Base-by-base conservation (phyloP, 306 rosid genomes). In the Purshia tridentata region DNA sequence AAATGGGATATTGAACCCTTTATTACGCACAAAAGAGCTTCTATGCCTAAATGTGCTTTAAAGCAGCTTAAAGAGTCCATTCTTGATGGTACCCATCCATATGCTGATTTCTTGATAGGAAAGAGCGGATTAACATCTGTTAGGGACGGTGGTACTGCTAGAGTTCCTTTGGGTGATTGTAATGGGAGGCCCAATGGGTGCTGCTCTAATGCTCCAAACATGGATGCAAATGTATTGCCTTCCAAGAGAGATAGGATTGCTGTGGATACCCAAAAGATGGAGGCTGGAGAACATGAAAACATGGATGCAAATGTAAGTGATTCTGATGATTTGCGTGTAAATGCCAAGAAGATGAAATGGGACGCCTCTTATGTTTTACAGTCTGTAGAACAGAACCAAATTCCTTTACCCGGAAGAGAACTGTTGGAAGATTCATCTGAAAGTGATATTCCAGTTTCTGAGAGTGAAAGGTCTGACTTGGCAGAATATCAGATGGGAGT, bases 51-150 rank as follows among this genome's bases (percentile, higher is more conserved):
- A 77, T 81, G 82, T 45, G 54, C 81, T 53, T 81, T 93, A 71
- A 56, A 81, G 56, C 87, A 88, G 95, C 82, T 92, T 74, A 90
- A 86, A 79, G 89, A 85, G 67, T 75, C 90, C 18, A 74, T 92
- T 77, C 72, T 79, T 73, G 86, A 86, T 41, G 90, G 92, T 42
- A 86, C 78, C n/a, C 86, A 79, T 73, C 89, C 89, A 5, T 67
- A 70, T 81, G 71, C 86, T 64, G 88, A 84, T 77, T 59, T 51
- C 75, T 82, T 93, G 59, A 76, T 76, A 77, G 80, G 47, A 46
- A 86, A 71, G 72, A 83, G 91, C 77, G 89, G 92, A 46, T 73
- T 87, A 74, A 39, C 67, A 6, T 67, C 19, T 6, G 22, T 46
- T 29, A 54, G 16, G 48, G 80, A 57, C 64, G 73, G n/a, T 65